Evolutionary conservation across 495 filamentous ascomycete genomes (phyloP).

Genomic region (Neurospora sp.): DNA sequence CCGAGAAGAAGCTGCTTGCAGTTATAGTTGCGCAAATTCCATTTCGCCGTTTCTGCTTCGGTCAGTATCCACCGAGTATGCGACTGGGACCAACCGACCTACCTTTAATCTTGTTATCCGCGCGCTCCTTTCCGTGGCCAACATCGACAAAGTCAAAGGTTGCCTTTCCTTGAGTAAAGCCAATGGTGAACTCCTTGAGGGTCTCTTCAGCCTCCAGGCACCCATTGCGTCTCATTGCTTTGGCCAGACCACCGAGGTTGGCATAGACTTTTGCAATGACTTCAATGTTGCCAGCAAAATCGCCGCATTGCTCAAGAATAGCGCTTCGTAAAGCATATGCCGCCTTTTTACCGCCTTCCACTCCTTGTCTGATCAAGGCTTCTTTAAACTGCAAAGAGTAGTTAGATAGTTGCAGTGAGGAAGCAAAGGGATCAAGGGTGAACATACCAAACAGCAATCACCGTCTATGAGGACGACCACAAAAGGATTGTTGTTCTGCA

Average conservation of each 20-base stretch:
- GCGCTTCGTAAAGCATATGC: slow-evolving; percentile 50
- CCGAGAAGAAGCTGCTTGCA: slow-evolving; percentile 77
- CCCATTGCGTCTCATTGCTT: slow-evolving; percentile 49
- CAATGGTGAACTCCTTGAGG: slow-evolving; percentile 60
- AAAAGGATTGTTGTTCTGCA: slow-evolving; percentile 64
- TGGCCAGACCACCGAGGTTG: slow-evolving; percentile 54
- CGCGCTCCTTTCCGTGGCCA: slow-evolving; percentile 56
- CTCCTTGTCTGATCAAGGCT: slow-evolving; percentile 49
- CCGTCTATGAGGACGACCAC: slow-evolving; percentile 69
- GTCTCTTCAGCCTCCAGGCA: slow-evolving; percentile 39
- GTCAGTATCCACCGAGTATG: background rate
- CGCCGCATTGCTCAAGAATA: slow-evolving; percentile 39
- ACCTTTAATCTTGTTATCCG: slow-evolving; percentile 70
- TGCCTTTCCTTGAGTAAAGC: slow-evolving; percentile 63
- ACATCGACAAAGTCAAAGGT: slow-evolving; percentile 71
- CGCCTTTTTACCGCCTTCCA: slow-evolving; percentile 61
- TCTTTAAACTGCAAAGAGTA: slow-evolving; percentile 48
- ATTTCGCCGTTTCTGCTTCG: slow-evolving; percentile 44
- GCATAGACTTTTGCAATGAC: slow-evolving; percentile 60
- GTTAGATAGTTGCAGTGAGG: background rate
- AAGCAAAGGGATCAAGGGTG: background rate
- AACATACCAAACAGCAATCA: slow-evolving; percentile 57
- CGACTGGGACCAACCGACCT: background rate
- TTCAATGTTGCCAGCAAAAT: slow-evolving; percentile 38
- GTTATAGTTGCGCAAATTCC: slow-evolving; percentile 59